These are phyloP conservation scores for Boechera stricta DNA, from an alignment of 345 rosid species.

Conservation along the genomic window DNA sequence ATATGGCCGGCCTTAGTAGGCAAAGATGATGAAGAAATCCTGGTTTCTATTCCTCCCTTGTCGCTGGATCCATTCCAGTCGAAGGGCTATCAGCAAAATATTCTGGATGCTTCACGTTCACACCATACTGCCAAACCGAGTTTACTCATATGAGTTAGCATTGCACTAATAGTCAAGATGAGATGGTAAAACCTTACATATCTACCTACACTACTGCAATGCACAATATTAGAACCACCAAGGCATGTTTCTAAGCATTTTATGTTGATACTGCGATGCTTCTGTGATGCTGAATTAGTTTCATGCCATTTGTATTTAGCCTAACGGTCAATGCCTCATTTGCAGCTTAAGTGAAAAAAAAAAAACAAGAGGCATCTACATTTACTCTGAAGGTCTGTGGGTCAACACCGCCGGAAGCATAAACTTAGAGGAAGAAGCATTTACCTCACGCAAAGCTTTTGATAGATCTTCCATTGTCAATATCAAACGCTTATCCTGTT, in stretches of 20 bases:
- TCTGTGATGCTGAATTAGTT: constrained; percentile 2
- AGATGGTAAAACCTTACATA: background rate
- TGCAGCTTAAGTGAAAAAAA: background rate
- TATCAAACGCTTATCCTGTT: constrained; percentile 86
- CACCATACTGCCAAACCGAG: constrained; percentile 69
- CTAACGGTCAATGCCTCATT: constrained; percentile 12
- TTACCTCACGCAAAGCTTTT: constrained; percentile 86
- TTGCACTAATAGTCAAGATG: background rate
- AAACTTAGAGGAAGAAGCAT: constrained; percentile 14
- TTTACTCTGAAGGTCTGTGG: background rate
- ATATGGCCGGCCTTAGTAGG: constrained; percentile 3
- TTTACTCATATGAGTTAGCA: constrained; percentile 20
- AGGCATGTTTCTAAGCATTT: constrained; percentile 3
- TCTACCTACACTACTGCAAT: constrained; percentile 15
- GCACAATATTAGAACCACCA: constrained; percentile 3
- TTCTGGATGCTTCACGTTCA: constrained; percentile 92
- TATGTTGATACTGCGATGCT: background rate
- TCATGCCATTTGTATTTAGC: constrained; percentile 6
- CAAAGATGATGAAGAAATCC: constrained; percentile 18
- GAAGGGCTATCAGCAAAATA: constrained; percentile 85
- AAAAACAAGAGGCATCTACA: constrained; percentile 5
- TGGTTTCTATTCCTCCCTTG: constrained; percentile 60
- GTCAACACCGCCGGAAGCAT: background rate
- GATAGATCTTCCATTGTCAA: constrained; percentile 96
- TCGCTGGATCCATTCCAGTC: constrained; percentile 65